Evolutionary conservation across 352 stramenopile species (phyloP), one percentile per base, ranked within the genome.

Genomic region (Pythium vanterpoolii): DNA sequence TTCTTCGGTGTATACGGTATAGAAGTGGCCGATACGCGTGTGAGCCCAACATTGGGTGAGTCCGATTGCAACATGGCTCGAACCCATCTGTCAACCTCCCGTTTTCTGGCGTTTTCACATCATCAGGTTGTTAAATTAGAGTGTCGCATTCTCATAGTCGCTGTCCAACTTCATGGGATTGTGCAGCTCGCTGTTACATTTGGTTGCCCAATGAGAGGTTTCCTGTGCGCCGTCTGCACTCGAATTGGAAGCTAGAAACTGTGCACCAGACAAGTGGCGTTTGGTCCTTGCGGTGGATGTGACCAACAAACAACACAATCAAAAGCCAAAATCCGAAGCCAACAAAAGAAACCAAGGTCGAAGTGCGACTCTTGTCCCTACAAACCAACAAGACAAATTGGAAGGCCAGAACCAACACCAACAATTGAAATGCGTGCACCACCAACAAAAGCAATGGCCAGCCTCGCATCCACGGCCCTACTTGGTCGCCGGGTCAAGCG

Each of bases 61-160:
- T 47, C 34, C 49, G 34, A 9, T 40, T n/a, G 24, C n/a, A 23
- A 60, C 24, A 59, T 59, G 52, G 52, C n/a, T 59, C 21, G 44
- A 34, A 62, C 43, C 33, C 43, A 62, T 54, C 55, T 62, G 55
- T 55, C 55, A 55, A 33, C 9, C 36, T 18, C 36, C 11, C 7
- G 48, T 19, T 44, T 44, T 44, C 48, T 54, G 28, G 21, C 30
- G 48, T 43, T 30, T n/a, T 34, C 6, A 26, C 18, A 24, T 23
- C 3, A 30, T 14, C 18, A 26, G n/a, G 53, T 52, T 60, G 53
- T 23, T 26, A 2, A 24, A 42, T 52, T 1, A 55, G 48, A 23
- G 47, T 28, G 19, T 24, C 11, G n/a, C 18, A 28, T 10, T 24
- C n/a, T 27, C 19, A 4, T 23, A n/a, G 2, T 19, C 19, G 9